Conservation (phyloP, 768 basidiomycete species). For the Leccinellum luteum region DNA sequence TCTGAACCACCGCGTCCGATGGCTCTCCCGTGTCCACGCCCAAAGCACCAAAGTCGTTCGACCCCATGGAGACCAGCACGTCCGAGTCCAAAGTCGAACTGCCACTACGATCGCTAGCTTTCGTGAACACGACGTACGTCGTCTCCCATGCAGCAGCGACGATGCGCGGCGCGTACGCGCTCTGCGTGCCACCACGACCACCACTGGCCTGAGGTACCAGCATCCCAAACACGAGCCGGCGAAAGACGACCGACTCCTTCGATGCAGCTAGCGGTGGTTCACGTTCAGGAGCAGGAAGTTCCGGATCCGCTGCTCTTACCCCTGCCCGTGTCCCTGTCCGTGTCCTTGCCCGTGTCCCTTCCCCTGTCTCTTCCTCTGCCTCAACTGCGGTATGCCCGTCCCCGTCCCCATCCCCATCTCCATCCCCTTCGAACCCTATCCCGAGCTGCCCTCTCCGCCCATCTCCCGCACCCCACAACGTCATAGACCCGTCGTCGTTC, state of each 20-base stretch:
- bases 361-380: not conserved
- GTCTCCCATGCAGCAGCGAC: conserved; percentile 79
- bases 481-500: conserved; percentile 30
- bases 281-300: not conserved
- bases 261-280: not conserved
- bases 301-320: not conserved
- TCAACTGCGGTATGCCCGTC: conserved; percentile 7
- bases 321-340: not conserved
- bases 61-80: conserved; percentile 73
- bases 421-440: too few species aligned
- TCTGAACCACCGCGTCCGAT: not conserved
- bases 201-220: not conserved
- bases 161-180: not conserved
- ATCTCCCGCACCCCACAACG: conserved; percentile 77
- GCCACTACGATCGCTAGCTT: not conserved
- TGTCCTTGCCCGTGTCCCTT: not conserved
- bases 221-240: conserved; percentile 32
- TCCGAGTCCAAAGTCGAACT: conserved; percentile 31
- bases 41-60: conserved; percentile 81
- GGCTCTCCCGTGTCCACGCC: conserved; percentile 42
- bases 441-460: conserved; percentile 74
- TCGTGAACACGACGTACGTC: conserved; percentile 63
- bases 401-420: not conserved
- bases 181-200: not conserved
- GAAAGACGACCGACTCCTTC: conserved; percentile 38